Base-by-base conservation (phyloP, 2,329 filamentous ascomycete species). In the Stagonosporopsis cucurbitacearum region DNA sequence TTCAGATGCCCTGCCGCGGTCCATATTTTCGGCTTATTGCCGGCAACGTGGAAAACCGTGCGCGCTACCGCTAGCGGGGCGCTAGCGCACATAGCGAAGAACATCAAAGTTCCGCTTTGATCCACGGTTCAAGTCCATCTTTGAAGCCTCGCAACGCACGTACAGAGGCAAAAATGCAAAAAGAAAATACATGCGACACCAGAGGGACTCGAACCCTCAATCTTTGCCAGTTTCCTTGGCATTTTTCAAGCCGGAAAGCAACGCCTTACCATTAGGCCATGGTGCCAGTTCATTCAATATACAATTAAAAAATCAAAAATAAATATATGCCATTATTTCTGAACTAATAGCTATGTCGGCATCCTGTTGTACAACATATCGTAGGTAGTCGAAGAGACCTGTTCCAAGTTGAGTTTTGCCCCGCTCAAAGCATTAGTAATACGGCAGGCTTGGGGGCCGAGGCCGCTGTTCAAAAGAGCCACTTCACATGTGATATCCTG, bases 191-290 rank as follows among this genome's bases (percentile, higher is more conserved):
- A 46, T 60, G 20, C 73, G 74, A 76, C 72, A 72, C 66, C 69
- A 68, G 68, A 63, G 73, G 68, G 75, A 77, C 75, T 77, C 74
- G 74, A 77, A 77, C 75, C 68, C 73, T 65, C 71, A 77, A 74
- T 77, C 75, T 76, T 75, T 77, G 72, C 75, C 75, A 77, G n/a
- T n/a, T n/a, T n/a, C n/a, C n/a, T n/a, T n/a, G n/a, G n/a, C n/a
- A n/a, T n/a, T n/a, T n/a, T n/a, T n/a, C n/a, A n/a, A n/a, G n/a
- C 74, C 74, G 74, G 74, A 77, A 77, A 77, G 74, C 72, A 76
- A 75, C 74, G 72, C 74, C 73, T 76, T 77, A 75, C 74, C 74
- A 77, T 77, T 77, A 76, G 74, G 74, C 74, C 74, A 77, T 68
- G 70, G 67, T 71, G 71, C 71, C 71, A 9, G 12, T 5, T 39